Percentiles rank a stretch among this genome's conserved stretches.
Conservation (phyloP, 2,329 filamentous ascomycete species). For the Cylindrodendrum hubeiense region DNA sequence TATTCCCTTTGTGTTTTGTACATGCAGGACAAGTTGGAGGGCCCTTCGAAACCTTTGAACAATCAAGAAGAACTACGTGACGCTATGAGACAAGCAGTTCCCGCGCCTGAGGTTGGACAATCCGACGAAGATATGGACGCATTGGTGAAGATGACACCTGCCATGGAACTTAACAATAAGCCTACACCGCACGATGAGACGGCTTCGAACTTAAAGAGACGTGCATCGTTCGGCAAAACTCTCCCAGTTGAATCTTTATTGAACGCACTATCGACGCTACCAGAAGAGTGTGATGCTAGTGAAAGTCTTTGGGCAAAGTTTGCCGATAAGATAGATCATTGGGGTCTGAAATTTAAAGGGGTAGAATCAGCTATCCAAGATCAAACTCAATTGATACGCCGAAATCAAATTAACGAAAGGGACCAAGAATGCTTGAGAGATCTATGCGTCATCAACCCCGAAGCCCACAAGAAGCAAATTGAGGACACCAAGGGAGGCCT, state of each 20-base stretch:
- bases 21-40: conserved; percentile 9
- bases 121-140: neutral
- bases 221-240: neutral
- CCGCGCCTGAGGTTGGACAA: neutral
- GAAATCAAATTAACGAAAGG: neutral
- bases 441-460: neutral
- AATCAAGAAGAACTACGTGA: neutral
- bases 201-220: neutral
- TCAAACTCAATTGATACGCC: neutral
- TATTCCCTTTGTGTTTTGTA: conserved; percentile 20
- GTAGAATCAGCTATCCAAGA: conserved; percentile 2
- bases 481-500: conserved; percentile 39
- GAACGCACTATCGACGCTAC: neutral
- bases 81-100: neutral
- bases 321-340: neutral
- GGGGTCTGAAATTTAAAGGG: neutral
- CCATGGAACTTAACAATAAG: neutral
- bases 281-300: neutral
- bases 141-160: neutral
- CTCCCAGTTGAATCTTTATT: neutral
- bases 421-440: conserved; percentile 7
- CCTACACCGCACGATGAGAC: too few species aligned
- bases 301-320: neutral
- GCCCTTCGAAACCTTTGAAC: neutral
- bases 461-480: conserved; percentile 22